phyloP scores from a whole-genome alignment of 2,329 filamentous ascomycete genomes.

The Aspergillus fijiensis region DNA sequence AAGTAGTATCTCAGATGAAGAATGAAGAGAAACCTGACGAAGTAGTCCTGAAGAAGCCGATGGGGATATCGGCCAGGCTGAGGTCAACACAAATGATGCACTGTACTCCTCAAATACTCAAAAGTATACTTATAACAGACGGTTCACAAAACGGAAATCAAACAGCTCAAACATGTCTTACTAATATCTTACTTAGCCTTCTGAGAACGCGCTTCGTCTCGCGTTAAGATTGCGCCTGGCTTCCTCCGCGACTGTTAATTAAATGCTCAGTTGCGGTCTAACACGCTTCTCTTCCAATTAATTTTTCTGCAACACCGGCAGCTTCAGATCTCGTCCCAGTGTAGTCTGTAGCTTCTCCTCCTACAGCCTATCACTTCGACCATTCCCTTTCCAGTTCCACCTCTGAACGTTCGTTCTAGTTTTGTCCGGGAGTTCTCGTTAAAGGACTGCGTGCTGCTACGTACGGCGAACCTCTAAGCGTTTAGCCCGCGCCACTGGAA shows the following conservation, averaged over 20 bases:
- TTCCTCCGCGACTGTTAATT: not conserved
- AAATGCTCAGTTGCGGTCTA: not conserved
- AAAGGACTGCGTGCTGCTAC: not conserved
- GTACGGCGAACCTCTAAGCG: not conserved
- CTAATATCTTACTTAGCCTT: slow-evolving; percentile 2
- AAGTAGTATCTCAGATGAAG: not conserved
- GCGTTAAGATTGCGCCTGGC: not conserved
- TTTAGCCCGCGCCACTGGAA: slow-evolving; percentile 11
- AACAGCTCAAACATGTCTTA: slow-evolving; percentile 22
- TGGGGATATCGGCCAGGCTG: not conserved
- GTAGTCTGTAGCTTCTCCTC: not conserved
- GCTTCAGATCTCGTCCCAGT: not conserved
- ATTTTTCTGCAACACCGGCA: not conserved
- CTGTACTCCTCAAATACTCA: not conserved
- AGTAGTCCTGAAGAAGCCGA: not conserved
- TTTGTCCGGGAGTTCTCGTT: not conserved
- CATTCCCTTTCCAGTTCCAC: too few species aligned
- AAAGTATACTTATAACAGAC: not conserved
- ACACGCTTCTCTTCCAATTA: not conserved
- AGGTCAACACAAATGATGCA: not conserved
- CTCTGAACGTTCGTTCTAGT: too few species aligned
- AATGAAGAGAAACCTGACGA: too few species aligned
- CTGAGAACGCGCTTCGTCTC: slow-evolving; percentile 1
- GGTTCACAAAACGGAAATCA: slow-evolving; percentile 9
- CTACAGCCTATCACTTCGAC: too few species aligned